Base-by-base conservation (phyloP, 345 rosid genomes). In the Cardiospermum halicacabum region DNA sequence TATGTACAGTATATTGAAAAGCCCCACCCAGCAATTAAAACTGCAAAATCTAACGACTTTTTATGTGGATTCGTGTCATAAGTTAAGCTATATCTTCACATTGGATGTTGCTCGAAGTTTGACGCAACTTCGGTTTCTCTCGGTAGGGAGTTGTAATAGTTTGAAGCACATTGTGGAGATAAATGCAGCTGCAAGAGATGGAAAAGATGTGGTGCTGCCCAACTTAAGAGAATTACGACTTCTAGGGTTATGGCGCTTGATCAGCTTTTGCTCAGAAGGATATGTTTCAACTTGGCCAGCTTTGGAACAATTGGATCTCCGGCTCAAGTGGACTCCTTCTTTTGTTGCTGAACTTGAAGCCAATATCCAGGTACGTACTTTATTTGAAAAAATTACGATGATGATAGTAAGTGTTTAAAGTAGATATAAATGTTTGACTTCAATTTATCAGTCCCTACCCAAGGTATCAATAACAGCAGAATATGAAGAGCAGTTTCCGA, bases 11-110 rank as follows among this genome's bases (percentile, higher is more conserved):
- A 26, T 66, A 39, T 66, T 61, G 54, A 66, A 26, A 43, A 62
- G 68, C 0, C 68, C 68, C 12, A 53, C 60, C 50, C 47, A 36
- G 3, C 13, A 51, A 25, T 47, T 53, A 24, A 65, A 25, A 36
- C 51, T 53, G 7, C 5, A 8, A 5, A 53, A 36, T 37, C 60
- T 65, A 11, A 37, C 18, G 11, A 1, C 2, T 25, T 1, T 53
- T 7, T 1, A 19, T 1, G 12, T 53, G 18, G 24, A 0, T 27
- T 6, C 1, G 11, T 62, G 66, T 36, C 0, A 42, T 1, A 48
- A 25, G n/a, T 47, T 64, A 39, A 16, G 26, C 24, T 37, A 37
- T 42, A 0, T 65, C 11, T 55, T 65, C 13, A 25, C 69, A 26
- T 10, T 16, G 32, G 13, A 19, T 15, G 21, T 51, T 21, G 60